Base-by-base conservation (phyloP, 1,139 yeast species). In the Blastobotrys indianensis region DNA sequence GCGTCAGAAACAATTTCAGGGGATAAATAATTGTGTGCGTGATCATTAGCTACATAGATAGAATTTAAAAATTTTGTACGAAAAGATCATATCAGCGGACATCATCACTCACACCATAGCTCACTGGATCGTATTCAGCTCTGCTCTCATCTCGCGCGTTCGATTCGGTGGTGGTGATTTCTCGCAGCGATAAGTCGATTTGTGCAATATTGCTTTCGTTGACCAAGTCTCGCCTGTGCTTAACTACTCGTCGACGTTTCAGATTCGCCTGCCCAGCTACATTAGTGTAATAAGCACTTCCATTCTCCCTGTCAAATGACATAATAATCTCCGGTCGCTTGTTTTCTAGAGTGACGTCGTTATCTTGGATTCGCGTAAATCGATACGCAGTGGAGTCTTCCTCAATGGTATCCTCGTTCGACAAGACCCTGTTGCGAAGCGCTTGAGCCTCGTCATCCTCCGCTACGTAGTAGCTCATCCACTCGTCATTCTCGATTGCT, bases 161-260 rank as follows among this genome's bases (percentile, higher is more conserved):
- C 55, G 80, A 72, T 63, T 86, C 95, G 43, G 73, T 74, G 4
- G 85, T 79, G 15, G 82, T 79, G 42, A 92, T 85, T 59, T 85
- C 92, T 62, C 94, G 75, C 48, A 86, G 67, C 46, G 74, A 72
- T 53, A 82, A 70, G 48, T 80, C 78, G 43, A 87, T 72, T 15
- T 70, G 74, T 32, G 58, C 65, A 44, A 75, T 70, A 42, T 75
- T 77, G 50, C 54, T 54, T 13, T 71, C 73, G 46, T 75, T 69
- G 51, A 76, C 75, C 45, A 73, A 67, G 50, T 76, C 75, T 48
- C 75, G 72, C 30, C 65, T 65, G 63, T 62, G 66, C 46, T 80
- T 77, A 51, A 74, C 77, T 20, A 80, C 79, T 65, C 97, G 80
- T 61, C 94, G 81, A 60, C 90, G 83, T 68, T 85, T 86, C 61